These are phyloP conservation scores for Plasmopara halstedii DNA, from an alignment of 352 stramenopile species.

Conservation along the genomic window DNA sequence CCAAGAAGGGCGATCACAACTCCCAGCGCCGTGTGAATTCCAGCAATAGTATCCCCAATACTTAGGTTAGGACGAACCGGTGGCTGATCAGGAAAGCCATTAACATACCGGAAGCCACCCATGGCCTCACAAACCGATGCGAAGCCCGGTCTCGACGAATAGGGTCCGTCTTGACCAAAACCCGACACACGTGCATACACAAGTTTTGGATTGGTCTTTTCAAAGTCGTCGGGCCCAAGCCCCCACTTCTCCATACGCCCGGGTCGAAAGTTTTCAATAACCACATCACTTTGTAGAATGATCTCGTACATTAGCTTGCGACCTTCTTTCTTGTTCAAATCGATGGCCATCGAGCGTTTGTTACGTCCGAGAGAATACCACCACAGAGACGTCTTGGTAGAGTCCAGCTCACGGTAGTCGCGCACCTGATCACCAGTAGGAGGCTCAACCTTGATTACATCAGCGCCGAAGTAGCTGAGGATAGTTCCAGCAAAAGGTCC, in stretches of 20 bases:
- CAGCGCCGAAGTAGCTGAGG: constrained; percentile 83
- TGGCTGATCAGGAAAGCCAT: constrained; percentile 74
- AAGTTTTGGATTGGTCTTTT: constrained; percentile 65
- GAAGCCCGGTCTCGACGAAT: constrained; percentile 70
- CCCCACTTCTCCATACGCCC: constrained; percentile 85
- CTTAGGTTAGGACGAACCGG: constrained; percentile 78
- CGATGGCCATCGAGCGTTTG: constrained; percentile 78
- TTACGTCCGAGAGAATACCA: constrained; percentile 86
- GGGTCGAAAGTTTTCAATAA: constrained; percentile 87
- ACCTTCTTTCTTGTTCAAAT: constrained; percentile 68
- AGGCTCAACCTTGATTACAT: constrained; percentile 88
- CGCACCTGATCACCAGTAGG: constrained; percentile 79
- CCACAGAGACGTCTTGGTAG: constrained; percentile 74
- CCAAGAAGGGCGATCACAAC: constrained; percentile 77
- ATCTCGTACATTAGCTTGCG: constrained; percentile 64
- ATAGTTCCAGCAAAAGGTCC: constrained; percentile 79
- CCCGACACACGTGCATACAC: constrained; percentile 82
- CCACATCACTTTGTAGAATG: constrained; percentile 64
- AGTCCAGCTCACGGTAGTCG: constrained; percentile 68
- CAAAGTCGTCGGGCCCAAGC: constrained; percentile 67
- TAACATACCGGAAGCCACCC: constrained; percentile 81
- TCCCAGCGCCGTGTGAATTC: constrained; percentile 73
- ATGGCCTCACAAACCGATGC: constrained; percentile 84
- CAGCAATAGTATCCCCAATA: constrained; percentile 76
- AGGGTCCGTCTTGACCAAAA: constrained; percentile 78